Percentiles rank a stretch among this genome's conserved stretches.
These are phyloP conservation scores for Rhododendron ferrugineum DNA, from an alignment of 148 eudicot species.

Conservation along the genomic window DNA sequence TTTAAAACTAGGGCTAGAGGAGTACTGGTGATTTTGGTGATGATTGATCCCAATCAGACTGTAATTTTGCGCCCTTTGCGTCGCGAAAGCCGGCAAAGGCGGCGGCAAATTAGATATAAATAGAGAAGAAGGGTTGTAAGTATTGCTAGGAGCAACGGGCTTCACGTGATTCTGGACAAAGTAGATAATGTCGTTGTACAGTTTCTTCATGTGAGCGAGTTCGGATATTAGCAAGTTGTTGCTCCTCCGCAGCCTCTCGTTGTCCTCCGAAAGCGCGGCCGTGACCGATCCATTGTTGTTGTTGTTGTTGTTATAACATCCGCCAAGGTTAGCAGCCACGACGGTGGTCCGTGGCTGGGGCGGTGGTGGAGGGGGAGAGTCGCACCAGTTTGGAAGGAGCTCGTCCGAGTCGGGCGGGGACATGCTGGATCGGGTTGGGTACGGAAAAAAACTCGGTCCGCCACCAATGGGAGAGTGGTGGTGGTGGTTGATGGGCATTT, in stretches of 20 bases:
- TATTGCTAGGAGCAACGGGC: conserved; percentile 50
- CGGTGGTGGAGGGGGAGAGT: conserved; percentile 35
- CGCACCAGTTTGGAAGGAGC: conserved; percentile 22
- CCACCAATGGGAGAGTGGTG: conserved; percentile 11
- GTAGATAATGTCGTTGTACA: conserved; percentile 82
- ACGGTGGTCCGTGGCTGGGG: not conserved
- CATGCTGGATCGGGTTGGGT: conserved; percentile 36
- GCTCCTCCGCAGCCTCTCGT: conserved; percentile 65
- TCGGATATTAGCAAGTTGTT: conserved; percentile 69
- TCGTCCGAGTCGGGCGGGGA: conserved; percentile 70
- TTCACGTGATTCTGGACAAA: conserved; percentile 87
- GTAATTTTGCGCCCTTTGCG: conserved; percentile 21
- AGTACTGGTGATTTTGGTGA: not conserved
- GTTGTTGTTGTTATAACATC: conserved; percentile 5
- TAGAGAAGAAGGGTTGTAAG: conserved; percentile 14
- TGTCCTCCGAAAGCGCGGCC: conserved; percentile 69
- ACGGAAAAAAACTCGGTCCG: conserved; percentile 32
- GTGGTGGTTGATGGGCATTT: conserved; percentile 28
- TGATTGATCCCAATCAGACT: conserved; percentile 23
- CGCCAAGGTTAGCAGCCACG: not conserved
- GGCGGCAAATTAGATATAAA: conserved; percentile 1
- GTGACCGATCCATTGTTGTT: conserved; percentile 25
- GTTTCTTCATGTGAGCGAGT: conserved; percentile 78
- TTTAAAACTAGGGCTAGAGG: not conserved
- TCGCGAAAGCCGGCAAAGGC: not conserved